Evolutionary conservation across 176 grass and related monocot species (phyloP), one percentile per base, ranked within the genome.

Genomic region (Miscanthus lutarioriparius): DNA sequence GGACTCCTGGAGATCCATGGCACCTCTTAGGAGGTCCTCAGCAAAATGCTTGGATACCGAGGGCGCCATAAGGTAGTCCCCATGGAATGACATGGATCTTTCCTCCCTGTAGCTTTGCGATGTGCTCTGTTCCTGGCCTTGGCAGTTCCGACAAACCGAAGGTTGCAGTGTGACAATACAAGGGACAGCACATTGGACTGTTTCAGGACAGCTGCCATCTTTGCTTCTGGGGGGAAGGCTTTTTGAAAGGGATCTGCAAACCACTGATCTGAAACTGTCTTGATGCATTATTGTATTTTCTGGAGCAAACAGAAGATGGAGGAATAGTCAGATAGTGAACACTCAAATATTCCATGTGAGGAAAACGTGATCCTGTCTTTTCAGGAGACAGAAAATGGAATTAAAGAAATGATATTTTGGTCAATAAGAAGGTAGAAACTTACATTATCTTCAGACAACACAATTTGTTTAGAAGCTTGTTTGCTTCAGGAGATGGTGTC

Each of bases 191-290:
- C 47, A 58, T 0, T 84, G 77, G 75, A 28, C 68, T 59, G 51
- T 69, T 87, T 91, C 91, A 76, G 43, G 26, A 36, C 51, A 40
- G 66, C 53, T 71, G 14, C 26, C 59, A 79, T 93, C 86, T 75
- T 89, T 86, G 30, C 68, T 80, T 80, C 83, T 88, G 25, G 87
- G 73, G 9, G 80, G 83, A 25, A 70, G 80, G 59, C 47, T 85
- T 83, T 90, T 97, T 72, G 92, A 90, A 82, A 97, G 90, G 61
- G 95, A 97, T 87, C 92, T 88, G 76, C 89, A 88, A 86, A 97
- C 92, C 75, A 88, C 88, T 84, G 90, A 91, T 80, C 85, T 97
- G 73, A 97, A 91, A 85, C 80, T 95, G 82, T 91, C 92, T 67
- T 93, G 95, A 90, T 93, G 75, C 95, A 97, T 97, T 89, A 7